Conservation (phyloP, 306 rosid species). For the Vicia sativa region DNA sequence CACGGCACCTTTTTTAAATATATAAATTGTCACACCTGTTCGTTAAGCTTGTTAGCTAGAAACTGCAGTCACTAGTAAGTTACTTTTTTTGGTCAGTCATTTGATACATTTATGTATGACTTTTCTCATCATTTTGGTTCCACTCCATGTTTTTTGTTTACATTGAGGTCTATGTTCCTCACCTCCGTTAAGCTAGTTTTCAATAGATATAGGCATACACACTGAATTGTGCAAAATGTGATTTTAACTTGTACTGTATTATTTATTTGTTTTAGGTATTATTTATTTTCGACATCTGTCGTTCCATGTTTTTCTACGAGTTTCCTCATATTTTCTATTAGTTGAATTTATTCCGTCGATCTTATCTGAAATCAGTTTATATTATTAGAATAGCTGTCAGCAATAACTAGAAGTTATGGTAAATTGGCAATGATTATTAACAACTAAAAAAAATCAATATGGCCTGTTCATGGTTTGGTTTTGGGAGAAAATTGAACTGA, state of each 20-base stretch:
- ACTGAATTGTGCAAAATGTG: not conserved
- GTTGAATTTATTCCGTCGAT: conserved; percentile 1
- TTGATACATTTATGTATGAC: not conserved
- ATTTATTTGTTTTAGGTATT: conserved; percentile 13
- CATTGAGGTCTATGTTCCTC: conserved; percentile 13
- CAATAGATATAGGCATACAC: not conserved
- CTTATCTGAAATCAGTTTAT: conserved; percentile 19
- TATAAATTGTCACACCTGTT: not conserved
- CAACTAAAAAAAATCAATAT: not conserved
- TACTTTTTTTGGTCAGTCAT: no score
- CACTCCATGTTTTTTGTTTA: conserved; percentile 19
- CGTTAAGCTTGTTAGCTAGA: conserved; percentile 24
- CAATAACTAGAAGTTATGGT: conserved; percentile 30
- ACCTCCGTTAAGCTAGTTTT: conserved; percentile 2
- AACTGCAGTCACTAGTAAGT: no score
- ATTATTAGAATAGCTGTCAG: conserved; percentile 14
- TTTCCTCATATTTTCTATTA: conserved; percentile 7
- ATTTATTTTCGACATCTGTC: conserved; percentile 9
- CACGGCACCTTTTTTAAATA: not conserved
- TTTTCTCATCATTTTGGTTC: conserved; percentile 18
- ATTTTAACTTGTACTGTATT: conserved; percentile 6
- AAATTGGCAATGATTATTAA: conserved; percentile 25
- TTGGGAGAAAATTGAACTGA: no score
- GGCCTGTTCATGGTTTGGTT: no score
- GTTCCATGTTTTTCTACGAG: conserved; percentile 9